Evolutionary conservation across 2,329 filamentous ascomycete genomes (phyloP).

Genomic region (Pleomassaria siparia): DNA sequence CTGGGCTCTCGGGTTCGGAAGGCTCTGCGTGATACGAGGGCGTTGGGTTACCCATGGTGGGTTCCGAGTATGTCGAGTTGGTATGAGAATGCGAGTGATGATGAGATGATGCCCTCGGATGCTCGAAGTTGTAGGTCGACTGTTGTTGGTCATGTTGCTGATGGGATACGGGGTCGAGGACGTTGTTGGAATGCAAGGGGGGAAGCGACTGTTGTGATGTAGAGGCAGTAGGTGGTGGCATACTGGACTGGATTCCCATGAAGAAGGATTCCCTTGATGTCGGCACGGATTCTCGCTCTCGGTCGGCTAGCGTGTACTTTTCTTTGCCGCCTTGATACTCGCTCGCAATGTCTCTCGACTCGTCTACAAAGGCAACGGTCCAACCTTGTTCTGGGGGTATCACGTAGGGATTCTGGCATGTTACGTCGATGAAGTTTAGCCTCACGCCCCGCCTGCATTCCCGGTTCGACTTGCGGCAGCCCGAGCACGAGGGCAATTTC

Average conservation of each 20-base stretch:
- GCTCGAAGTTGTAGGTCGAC: conserved; percentile 45
- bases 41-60: conserved; percentile 23
- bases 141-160: conserved; percentile 45
- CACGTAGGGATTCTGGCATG: conserved; percentile 67
- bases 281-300: conserved; percentile 14
- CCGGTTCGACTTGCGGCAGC: conserved; percentile 85
- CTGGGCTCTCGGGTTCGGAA: conserved; percentile 37
- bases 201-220: conserved; percentile 53
- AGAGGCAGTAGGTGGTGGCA: conserved; percentile 36
- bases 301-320: conserved; percentile 64
- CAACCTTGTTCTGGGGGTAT: conserved; percentile 56
- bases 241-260: conserved; percentile 24
- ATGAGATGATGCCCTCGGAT: conserved; percentile 32
- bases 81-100: conserved; percentile 30
- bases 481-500: conserved; percentile 65
- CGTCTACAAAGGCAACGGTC: conserved; percentile 78
- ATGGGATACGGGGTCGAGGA: conserved; percentile 47
- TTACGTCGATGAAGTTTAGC: conserved; percentile 88
- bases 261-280: conserved; percentile 31
- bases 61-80: conserved; percentile 28
- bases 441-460: conserved; percentile 83
- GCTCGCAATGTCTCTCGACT: conserved; percentile 85
- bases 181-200: conserved; percentile 54
- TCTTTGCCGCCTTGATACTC: conserved; percentile 81
- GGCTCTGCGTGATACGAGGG: conserved; percentile 42